Base-by-base conservation (phyloP, 2,329 filamentous ascomycete genomes). In the Dendryphion nanum region DNA sequence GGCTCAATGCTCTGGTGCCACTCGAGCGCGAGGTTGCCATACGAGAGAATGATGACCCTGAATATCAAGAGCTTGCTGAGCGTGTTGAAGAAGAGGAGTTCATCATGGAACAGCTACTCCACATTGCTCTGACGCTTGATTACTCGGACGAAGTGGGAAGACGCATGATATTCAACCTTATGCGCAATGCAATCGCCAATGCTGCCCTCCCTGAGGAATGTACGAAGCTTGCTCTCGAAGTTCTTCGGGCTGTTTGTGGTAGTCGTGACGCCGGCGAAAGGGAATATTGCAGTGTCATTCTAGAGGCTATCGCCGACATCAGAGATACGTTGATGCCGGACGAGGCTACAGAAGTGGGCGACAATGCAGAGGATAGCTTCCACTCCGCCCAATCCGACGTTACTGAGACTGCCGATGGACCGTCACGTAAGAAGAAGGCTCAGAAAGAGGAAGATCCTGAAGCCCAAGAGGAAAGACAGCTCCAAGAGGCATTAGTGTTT, bases 111-210 rank as follows among this genome's bases (percentile, higher is more conserved):
- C 94, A 98, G 61, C 75, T 98, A 40, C 81, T 98, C 23, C 86
- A 96, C 54, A 95, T 98, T 58, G 86, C 89, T 4, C 76, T 90
- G 42, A 94, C 88, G 1, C 78, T 97, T 35, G 93, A 98, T 67
- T 98, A 97, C 66, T 90, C 88, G n/a, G 93, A 98, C 59, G 93
- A 97, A 66, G 87, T 95, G 46, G 93, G 93, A 34, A 81, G 93
- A 48, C 79, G 91, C 41, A 95, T 95, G 70, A 97, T 98, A 89
- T 96, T 95, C 63, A 82, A 87, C 14, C 77, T 97, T 21, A 78
- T 97, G 42, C 81, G 93, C 38, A 88, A 95, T 61, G 85, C 85
- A 2, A 73, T 98, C 13, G 89, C 89, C 0, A 83, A 90, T 36
- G 81, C 90, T 3, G 87, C 94, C 51, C 75, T 98, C 2, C 90